Conservation (phyloP, 306 rosid species). For the Senna tora region DNA sequence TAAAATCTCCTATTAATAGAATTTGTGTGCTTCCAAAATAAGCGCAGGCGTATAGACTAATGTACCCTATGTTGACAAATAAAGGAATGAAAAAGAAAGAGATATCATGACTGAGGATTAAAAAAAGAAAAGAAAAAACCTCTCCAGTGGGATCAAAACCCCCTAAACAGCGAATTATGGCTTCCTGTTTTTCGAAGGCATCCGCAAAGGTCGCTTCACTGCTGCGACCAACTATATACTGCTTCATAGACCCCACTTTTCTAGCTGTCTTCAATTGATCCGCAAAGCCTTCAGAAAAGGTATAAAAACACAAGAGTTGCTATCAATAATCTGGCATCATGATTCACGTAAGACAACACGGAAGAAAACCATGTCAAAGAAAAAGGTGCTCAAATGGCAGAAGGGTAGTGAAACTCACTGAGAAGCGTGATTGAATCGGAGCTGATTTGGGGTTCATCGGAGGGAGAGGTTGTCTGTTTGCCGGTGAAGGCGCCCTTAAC, state of each 20-base stretch:
- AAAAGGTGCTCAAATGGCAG: not conserved
- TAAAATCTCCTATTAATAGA: not conserved
- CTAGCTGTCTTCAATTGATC: constrained; percentile 76
- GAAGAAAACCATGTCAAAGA: not conserved
- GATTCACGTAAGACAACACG: not conserved
- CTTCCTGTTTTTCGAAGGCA: constrained; percentile 74
- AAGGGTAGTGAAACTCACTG: constrained; percentile 47
- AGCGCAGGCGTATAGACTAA: not conserved
- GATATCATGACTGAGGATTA: too few species aligned
- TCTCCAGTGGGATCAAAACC: constrained; percentile 75
- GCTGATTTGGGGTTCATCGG: constrained; percentile 39
- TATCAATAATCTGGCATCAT: not conserved
- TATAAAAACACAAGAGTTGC: not conserved
- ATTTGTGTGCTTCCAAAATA: not conserved
- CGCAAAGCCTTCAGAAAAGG: constrained; percentile 57
- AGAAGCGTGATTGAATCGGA: constrained; percentile 66
- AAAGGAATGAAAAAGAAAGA: not conserved
- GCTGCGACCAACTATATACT: constrained; percentile 80
- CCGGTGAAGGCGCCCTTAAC: constrained; percentile 81
- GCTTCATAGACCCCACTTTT: constrained; percentile 67
- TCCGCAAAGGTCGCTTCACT: constrained; percentile 74
- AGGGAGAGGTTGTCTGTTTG: constrained; percentile 37
- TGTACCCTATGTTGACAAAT: not conserved
- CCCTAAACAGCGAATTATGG: constrained; percentile 71
- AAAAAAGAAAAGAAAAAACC: constrained; percentile 44